These are phyloP conservation scores for Daldinia vernicosa DNA, from an alignment of 495 filamentous ascomycete species.

Conservation along the genomic window DNA sequence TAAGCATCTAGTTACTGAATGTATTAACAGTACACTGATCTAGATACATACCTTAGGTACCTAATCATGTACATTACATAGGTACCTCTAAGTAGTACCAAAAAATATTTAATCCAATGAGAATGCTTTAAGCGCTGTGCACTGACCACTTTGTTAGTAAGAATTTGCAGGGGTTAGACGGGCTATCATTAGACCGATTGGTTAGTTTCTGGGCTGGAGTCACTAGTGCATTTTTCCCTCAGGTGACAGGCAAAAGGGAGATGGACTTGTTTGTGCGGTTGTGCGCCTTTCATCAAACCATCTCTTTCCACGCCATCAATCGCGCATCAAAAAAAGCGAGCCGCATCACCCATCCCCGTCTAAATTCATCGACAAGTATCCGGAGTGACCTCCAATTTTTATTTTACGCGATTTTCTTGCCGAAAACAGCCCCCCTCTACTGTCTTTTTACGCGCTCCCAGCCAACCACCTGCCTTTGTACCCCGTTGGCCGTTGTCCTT, in stretches of 20 bases:
- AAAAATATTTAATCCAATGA: not conserved
- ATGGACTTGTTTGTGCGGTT: constrained; percentile 57
- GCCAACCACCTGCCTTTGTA: constrained; percentile 36
- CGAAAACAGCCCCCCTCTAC: constrained; percentile 38
- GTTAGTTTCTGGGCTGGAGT: not conserved
- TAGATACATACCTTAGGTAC: not conserved
- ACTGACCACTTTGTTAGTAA: not conserved
- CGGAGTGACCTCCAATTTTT: constrained; percentile 53
- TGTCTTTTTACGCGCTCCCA: constrained; percentile 41
- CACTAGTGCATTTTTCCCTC: constrained; percentile 38
- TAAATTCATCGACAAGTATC: constrained; percentile 62
- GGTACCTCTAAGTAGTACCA: not conserved
- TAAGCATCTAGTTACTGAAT: not conserved
- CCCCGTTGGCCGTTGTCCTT: constrained; percentile 23
- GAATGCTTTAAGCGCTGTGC: not conserved
- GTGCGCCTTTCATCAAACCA: constrained; percentile 64
- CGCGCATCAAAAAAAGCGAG: constrained; percentile 63
- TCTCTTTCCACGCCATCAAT: constrained; percentile 53
- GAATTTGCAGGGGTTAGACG: not conserved
- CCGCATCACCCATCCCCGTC: constrained; percentile 59
- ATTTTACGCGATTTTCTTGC: constrained; percentile 54
- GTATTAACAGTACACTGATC: not conserved
- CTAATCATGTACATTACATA: no score
- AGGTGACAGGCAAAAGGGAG: constrained; percentile 55
- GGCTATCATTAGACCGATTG: constrained; percentile 32